phyloP scores from a whole-genome alignment of 1,284 basidiomycete species.

The Apiotrichum veenhuisii region DNA sequence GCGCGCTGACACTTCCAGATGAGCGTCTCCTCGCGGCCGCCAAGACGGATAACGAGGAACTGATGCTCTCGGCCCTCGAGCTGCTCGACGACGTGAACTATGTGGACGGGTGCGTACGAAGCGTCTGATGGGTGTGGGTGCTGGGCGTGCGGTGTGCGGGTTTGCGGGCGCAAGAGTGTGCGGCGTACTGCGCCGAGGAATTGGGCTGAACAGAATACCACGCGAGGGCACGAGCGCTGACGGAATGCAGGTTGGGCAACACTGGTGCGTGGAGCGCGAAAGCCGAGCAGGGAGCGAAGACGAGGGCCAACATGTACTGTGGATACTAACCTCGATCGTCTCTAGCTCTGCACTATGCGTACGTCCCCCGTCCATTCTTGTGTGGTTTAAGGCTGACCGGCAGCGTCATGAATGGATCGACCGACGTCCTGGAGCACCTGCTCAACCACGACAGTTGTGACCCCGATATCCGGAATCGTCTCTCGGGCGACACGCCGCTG shows the following conservation, averaged over 20 bases:
- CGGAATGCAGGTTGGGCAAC: constrained; percentile 61
- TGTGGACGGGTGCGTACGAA: constrained; percentile 63
- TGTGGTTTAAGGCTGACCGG: not conserved
- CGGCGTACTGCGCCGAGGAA: not conserved
- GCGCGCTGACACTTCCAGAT: constrained; percentile 52
- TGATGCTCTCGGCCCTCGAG: constrained; percentile 60
- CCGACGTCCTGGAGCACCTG: constrained; percentile 66
- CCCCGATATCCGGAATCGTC: constrained; percentile 72
- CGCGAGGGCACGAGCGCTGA: constrained; percentile 2
- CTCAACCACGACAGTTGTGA: constrained; percentile 73
- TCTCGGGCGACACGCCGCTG: constrained; percentile 73
- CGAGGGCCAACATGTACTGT: not conserved
- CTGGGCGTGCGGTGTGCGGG: no score
- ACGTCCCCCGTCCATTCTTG: no score
- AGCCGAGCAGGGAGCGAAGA: not conserved
- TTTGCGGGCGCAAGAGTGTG: no score
- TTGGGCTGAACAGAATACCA: not conserved
- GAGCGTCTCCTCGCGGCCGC: constrained; percentile 71
- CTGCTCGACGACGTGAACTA: constrained; percentile 67
- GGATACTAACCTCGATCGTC: not conserved
- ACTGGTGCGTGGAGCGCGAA: constrained; percentile 54
- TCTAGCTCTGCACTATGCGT: constrained; percentile 76
- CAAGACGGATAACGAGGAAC: constrained; percentile 67
- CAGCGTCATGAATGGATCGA: constrained; percentile 55
- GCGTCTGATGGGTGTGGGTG: not conserved